Conservation (phyloP, 2,329 filamentous ascomycete species). For the Fusarium piperis region DNA sequence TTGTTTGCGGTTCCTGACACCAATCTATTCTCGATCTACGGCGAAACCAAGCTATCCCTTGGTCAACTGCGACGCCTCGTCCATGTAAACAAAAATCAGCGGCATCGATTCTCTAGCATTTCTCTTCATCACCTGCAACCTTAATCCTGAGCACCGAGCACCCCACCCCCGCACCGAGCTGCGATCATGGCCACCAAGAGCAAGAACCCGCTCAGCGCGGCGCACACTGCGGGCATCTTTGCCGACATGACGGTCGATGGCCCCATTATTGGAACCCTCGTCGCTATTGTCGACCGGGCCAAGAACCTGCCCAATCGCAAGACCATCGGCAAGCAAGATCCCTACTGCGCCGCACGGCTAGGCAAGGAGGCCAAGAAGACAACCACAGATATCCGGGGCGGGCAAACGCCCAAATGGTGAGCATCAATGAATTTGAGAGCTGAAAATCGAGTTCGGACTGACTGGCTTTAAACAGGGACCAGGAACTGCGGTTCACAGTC, state of each 20-base stretch:
- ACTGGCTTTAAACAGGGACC: conserved; percentile 75
- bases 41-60: conserved; percentile 20
- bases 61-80: conserved; percentile 29
- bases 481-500: conserved; percentile 94
- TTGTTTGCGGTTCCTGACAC: conserved; percentile 25
- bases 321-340: conserved; percentile 98
- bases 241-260: conserved; percentile 94
- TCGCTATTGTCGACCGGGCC: conserved; percentile 90
- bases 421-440: conserved; percentile 9
- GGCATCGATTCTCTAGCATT: conserved; percentile 4
- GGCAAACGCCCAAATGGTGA: conserved; percentile 95
- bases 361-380: conserved; percentile 99
- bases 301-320: conserved; percentile 98
- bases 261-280: conserved; percentile 90
- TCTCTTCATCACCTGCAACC: not conserved
- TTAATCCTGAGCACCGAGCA: not conserved
- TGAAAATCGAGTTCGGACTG: conserved; percentile 12
- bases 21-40: conserved; percentile 24
- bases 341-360: conserved; percentile 91
- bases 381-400: conserved; percentile 89
- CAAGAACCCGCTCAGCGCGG: conserved; percentile 68
- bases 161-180: conserved; percentile 11
- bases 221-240: conserved; percentile 92
- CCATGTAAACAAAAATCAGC: conserved; percentile 39
- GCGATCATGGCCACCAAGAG: conserved; percentile 61